Base-by-base conservation (phyloP, 306 rosid genomes). In the Cyamopsis tetragonoloba region DNA sequence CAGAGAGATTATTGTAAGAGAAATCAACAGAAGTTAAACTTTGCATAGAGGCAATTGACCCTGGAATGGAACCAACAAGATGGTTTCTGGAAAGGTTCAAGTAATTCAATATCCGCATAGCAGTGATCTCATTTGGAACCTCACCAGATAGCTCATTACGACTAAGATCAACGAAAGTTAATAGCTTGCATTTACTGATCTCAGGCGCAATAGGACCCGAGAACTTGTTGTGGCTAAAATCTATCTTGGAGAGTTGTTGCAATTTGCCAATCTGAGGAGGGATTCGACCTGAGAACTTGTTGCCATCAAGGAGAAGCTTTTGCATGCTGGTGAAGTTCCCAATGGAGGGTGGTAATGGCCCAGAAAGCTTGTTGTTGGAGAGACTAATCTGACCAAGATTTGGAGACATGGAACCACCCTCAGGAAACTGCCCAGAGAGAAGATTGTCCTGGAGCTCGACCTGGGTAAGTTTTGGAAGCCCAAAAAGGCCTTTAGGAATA, bases 1-100 rank as follows among this genome's bases (percentile, higher is more conserved):
- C 96, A 41, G 98, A 86, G 79, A 92, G 91, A 80, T 89, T 87
- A 77, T 92, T 92, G 19, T 84, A 92, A 0, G 98, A 92, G 73
- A 92, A 92, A 77, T 92, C 98, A 50, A 89, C 98, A 0, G 96
- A 92, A 2, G 98, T 92, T 57, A 89, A 77, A 72, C 98, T 92
- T 46, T 92, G 98, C 96, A 92, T 92, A 10, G 85, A 61, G 0
- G 98, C 65, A 31, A 92, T 84, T 4, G 96, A 81, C 3, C 86
- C 27, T 0, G 98, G 98, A 64, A 92, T 87, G 53, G 79, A 78
- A 15, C 98, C 98, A 17, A 89, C 70, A 1, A 92, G 77, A 44
- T 89, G 96, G 37, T 92, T 92, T 54, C 89, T 84, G 0, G 98
- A 92, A 32, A 92, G 87, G 77, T 92, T 92, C 62, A 92, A 79